These are phyloP conservation scores for Hypoxylon crocopeplum DNA, from an alignment of 495 filamentous ascomycete species.

Conservation along the genomic window DNA sequence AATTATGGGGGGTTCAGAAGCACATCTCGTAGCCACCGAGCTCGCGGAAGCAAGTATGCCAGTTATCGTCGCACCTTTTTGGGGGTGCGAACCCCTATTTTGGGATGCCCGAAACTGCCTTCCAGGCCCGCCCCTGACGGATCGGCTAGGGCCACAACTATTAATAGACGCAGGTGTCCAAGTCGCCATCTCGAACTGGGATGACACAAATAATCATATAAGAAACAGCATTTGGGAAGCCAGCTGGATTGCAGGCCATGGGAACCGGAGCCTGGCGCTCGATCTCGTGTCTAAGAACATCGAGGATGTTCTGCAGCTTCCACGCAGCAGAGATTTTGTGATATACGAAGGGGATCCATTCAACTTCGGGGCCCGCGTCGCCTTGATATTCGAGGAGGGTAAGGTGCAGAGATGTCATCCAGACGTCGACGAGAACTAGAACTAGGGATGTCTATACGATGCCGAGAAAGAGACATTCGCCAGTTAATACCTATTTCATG, in stretches of 20 bases:
- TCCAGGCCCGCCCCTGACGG: constrained; percentile 45
- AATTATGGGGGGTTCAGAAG: constrained; percentile 20
- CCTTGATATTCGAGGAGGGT: constrained; percentile 41
- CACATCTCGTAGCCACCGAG: constrained; percentile 45
- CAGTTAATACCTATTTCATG: too few species aligned
- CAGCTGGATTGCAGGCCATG: constrained; percentile 30
- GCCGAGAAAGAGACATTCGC: too few species aligned
- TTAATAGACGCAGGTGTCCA: constrained; percentile 46
- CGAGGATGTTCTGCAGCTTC: constrained; percentile 44
- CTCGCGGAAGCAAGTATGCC: constrained; percentile 49
- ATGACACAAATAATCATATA: constrained; percentile 29
- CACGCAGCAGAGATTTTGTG: constrained; percentile 44
- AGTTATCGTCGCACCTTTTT: constrained; percentile 44
- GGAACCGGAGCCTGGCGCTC: constrained; percentile 25
- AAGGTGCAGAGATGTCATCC: constrained; percentile 26
- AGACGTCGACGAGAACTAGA: constrained; percentile 3
- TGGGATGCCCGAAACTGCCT: constrained; percentile 27
- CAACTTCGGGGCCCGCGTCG: constrained; percentile 46
- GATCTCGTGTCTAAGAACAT: constrained; percentile 46
- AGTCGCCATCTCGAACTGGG: constrained; percentile 29
- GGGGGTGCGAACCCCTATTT: constrained; percentile 30
- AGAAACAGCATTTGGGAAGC: constrained; percentile 31
- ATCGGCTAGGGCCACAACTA: constrained; percentile 39
- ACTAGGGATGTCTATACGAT: too few species aligned
- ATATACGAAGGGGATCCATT: constrained; percentile 50